Conservation (phyloP, 2,329 filamentous ascomycete genomes). For the Diatrype stigma region DNA sequence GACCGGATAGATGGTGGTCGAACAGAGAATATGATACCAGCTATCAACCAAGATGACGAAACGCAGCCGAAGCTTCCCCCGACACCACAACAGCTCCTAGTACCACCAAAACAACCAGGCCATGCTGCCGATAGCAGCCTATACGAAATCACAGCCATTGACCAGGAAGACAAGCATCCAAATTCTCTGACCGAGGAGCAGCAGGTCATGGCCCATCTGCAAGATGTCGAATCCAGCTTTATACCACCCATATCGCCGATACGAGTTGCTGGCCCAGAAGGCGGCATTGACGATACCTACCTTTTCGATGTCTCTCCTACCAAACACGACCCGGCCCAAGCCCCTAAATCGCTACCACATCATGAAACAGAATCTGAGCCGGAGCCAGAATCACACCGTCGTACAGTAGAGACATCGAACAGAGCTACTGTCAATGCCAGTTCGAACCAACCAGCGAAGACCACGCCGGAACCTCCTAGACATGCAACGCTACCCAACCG, state of each 20-base stretch:
- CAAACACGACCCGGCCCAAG: conserved; percentile 15
- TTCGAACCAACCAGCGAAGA: not conserved
- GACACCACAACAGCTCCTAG: not conserved
- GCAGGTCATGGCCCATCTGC: conserved; percentile 51
- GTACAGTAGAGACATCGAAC: not conserved
- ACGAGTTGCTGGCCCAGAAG: conserved; percentile 35
- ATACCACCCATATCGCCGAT: conserved; percentile 55
- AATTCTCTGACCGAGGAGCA: conserved; percentile 50
- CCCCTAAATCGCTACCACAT: conserved; percentile 1
- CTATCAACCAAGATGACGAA: not conserved
- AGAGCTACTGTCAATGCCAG: not conserved
- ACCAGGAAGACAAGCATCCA: conserved; percentile 33
- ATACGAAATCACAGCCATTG: conserved; percentile 23
- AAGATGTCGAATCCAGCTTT: conserved; percentile 65
- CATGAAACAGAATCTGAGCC: not conserved
- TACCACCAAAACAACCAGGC: conserved; percentile 11
- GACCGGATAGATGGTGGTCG: not conserved
- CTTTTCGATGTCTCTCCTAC: conserved; percentile 47
- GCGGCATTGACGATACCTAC: conserved; percentile 55
- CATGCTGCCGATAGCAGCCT: conserved; percentile 20
- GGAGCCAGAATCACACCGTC: not conserved
- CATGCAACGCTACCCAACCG: not conserved
- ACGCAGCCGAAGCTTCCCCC: not conserved
- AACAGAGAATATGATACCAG: not conserved
- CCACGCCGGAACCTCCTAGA: not conserved